Base-by-base conservation (phyloP, 2,329 filamentous ascomycete species). In the Ceratocystis ficicola region DNA sequence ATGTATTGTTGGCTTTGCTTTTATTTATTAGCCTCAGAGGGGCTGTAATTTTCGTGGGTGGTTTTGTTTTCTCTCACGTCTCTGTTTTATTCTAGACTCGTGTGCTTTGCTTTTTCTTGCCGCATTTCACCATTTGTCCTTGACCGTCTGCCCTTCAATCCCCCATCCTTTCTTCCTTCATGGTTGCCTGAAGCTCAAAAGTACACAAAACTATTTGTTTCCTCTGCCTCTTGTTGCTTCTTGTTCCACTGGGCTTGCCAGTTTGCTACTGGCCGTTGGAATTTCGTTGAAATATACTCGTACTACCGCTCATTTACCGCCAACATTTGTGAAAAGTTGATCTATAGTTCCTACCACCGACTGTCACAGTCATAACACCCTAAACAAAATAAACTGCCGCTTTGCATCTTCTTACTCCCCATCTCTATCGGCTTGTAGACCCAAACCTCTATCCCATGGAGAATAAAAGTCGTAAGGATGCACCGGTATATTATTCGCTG, bases 381-480 rank as follows among this genome's bases (percentile, higher is more conserved):
- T 41, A 41, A 41, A 41, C 36, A 41, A 15, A 41, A 41, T 41
- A 15, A 4, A 41, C 36, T 41, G 36, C 15, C 12, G 3, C 36
- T 41, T 41, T 3, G 20, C 12, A 25, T 3, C 20, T 48, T 28
- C 22, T 30, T 22, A 15, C 5, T 32, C 30, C 20, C 30, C 2
- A 48, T 44, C 44, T 46, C 59, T 32, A 28, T 41, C 50, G 3
- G 20, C 46, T 17, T 32, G 57, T 62, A 32, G 41, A 59, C 61
- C 15, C 1, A n/a, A 20, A 8, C 60, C 48, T 7, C 61, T 44
- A 20, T n/a, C 60, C 62, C 65, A 67, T 28, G 62, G 65, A 17
- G 65, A 67, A 41, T 64, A 67, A 64, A 67, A 67, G 30, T 67
- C 52, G 55, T 67, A 67, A 6, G 65, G 65, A 46, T 67, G 65